Conservation (phyloP, 2,329 filamentous ascomycete species). For the Ciborinia camelliae region DNA sequence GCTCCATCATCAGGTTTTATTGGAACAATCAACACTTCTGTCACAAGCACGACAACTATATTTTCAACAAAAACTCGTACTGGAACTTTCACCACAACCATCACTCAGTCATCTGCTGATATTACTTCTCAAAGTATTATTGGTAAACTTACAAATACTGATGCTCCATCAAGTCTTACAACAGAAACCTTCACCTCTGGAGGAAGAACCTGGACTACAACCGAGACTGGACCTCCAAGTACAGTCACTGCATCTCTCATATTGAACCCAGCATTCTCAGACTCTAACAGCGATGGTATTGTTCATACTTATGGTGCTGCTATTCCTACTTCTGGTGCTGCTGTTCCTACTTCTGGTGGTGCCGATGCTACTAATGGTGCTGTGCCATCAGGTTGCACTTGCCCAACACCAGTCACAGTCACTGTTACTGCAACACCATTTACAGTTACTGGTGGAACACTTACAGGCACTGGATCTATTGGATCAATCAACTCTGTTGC, state of each 20-base stretch:
- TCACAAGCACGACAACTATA: conserved; percentile 5
- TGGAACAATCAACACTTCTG: neutral
- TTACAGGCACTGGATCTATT: neutral
- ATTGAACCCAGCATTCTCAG: neutral
- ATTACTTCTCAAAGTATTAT: conserved; percentile 11
- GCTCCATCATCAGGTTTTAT: neutral
- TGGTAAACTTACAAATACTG: neutral
- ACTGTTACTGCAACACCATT: conserved; percentile 13
- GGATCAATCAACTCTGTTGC: neutral
- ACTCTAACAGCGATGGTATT: neutral
- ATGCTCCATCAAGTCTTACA: neutral
- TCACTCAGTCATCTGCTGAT: neutral
- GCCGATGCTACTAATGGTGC: neutral
- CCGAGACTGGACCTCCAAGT: conserved; percentile 5
- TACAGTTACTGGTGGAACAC: neutral
- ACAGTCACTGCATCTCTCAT: conserved; percentile 13
- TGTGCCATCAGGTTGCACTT: neutral
- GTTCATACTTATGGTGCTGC: neutral
- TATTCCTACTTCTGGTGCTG: too few species aligned
- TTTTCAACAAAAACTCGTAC: conserved; percentile 5
- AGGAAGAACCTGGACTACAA: conserved; percentile 12
- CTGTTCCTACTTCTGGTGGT: too few species aligned
- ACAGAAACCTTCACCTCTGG: conserved; percentile 14
- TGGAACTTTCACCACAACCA: neutral
- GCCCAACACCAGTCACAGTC: neutral